Conservation (phyloP, 1,139 yeast species). For the Yamadazyma aaseri region DNA sequence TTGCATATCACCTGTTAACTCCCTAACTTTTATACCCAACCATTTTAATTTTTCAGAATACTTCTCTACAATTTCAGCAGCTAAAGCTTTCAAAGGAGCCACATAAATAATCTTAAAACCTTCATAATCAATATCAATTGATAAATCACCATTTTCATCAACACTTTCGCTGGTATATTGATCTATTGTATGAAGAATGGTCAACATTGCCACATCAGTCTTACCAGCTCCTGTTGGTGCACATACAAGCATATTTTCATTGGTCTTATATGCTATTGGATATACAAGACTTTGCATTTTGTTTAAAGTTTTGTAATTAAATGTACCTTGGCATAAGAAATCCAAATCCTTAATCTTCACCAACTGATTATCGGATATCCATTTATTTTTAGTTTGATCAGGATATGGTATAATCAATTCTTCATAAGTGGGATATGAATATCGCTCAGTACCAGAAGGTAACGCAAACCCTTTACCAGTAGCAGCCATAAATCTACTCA, state of each 20-base stretch:
- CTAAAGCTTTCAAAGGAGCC: conserved; percentile 93
- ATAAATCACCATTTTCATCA: conserved; percentile 48
- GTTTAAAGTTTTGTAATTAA: conserved; percentile 76
- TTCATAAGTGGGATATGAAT: conserved; percentile 56
- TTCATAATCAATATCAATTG: conserved; percentile 65
- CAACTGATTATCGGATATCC: conserved; percentile 53
- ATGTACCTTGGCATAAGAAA: conserved; percentile 78
- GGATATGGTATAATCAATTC: conserved; percentile 84
- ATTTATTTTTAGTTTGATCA: conserved; percentile 43
- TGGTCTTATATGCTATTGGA: conserved; percentile 89
- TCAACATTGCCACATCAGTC: conserved; percentile 88
- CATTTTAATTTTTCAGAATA: conserved; percentile 75
- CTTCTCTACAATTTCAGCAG: conserved; percentile 95
- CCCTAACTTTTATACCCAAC: conserved; percentile 83
- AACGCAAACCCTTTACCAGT: conserved; percentile 78
- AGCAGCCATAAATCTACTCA: conserved; percentile 60
- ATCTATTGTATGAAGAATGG: conserved; percentile 63
- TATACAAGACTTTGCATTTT: conserved; percentile 89
- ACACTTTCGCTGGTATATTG: conserved; percentile 53
- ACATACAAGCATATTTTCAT: conserved; percentile 94
- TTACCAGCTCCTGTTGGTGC: conserved; percentile 99
- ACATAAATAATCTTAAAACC: conserved; percentile 81
- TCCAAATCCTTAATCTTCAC: conserved; percentile 66
- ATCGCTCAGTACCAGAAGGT: conserved; percentile 80
- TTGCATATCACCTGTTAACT: conserved; percentile 87